phyloP scores from a whole-genome alignment of 2,329 filamentous ascomycete genomes.

The Pestalotiopsis sp. region DNA sequence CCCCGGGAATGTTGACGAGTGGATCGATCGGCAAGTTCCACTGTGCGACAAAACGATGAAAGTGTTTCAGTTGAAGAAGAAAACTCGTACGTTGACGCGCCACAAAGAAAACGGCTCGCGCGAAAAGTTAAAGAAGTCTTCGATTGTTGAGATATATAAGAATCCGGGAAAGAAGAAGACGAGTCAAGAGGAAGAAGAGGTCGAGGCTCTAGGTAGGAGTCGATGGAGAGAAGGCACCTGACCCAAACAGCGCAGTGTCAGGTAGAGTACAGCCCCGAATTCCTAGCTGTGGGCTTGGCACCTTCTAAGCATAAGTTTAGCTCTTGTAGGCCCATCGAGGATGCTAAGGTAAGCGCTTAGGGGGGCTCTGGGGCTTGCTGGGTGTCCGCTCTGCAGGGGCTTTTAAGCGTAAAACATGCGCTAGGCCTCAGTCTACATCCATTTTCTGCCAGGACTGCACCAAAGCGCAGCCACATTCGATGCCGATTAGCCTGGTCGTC shows the following conservation, averaged over 20 bases:
- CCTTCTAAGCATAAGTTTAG: slow-evolving; percentile 9
- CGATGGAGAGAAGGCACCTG: background rate
- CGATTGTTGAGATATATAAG: background rate
- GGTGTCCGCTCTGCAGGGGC: background rate
- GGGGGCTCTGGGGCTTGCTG: background rate
- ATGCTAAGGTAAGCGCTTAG: background rate
- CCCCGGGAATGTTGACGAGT: background rate
- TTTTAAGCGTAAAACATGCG: slow-evolving; percentile 15
- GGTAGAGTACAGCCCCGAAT: slow-evolving; percentile 8
- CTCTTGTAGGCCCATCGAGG: background rate
- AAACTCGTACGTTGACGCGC: background rate
- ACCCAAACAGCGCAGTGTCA: slow-evolving; percentile 9
- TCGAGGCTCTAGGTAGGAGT: background rate
- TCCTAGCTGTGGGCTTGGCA: slow-evolving; percentile 5
- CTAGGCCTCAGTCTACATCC: slow-evolving; percentile 10
- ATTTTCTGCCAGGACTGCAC: background rate
- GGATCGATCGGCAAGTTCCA: background rate
- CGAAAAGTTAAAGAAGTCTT: background rate
- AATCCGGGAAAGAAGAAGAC: background rate
- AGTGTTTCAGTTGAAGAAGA: slow-evolving; percentile 9
- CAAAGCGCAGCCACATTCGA: background rate
- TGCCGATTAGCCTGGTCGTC: background rate
- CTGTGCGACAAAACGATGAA: background rate
- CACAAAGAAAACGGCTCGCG: background rate
- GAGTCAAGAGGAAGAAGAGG: background rate